Percentiles rank a stretch among this genome's conserved stretches.
phyloP scores from a whole-genome alignment of 306 rosid species.

The barrel medic (Medicago truncatula) region DNA sequence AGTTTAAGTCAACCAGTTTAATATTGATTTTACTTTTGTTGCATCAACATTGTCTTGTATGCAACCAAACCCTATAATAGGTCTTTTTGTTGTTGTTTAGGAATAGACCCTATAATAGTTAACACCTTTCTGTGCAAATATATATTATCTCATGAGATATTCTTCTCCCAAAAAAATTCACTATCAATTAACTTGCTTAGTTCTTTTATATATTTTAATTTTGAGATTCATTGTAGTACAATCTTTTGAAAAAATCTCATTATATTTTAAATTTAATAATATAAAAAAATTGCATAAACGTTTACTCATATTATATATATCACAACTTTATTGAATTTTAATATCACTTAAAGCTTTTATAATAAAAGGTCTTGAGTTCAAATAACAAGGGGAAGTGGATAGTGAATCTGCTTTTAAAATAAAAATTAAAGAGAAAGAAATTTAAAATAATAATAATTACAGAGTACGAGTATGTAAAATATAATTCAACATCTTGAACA shows the following conservation, averaged over 20 bases:
- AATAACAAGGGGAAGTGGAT: too few species aligned
- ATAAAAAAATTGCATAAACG: too few species aligned
- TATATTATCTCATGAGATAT: constrained; percentile 39
- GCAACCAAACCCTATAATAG: neutral
- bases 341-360: too few species aligned
- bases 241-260: neutral
- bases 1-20: constrained; percentile 67
- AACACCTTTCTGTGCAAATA: constrained; percentile 35
- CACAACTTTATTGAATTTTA: too few species aligned
- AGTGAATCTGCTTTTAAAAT: too few species aligned
- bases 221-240: neutral
- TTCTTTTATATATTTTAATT: neutral
- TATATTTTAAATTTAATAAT: neutral
- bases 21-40: constrained; percentile 47
- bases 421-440: too few species aligned
- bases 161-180: constrained; percentile 27
- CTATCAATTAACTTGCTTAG: constrained; percentile 35
- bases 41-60: neutral
- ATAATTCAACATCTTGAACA: too few species aligned
- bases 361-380: too few species aligned
- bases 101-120: constrained; percentile 7
- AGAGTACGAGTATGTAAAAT: too few species aligned
- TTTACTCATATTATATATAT: too few species aligned
- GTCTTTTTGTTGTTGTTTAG: neutral
- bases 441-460: too few species aligned